Evolutionary conservation across 2,329 filamentous ascomycete genomes (phyloP), one percentile per base, ranked within the genome.

Genomic region (Blastomyces percursus): DNA sequence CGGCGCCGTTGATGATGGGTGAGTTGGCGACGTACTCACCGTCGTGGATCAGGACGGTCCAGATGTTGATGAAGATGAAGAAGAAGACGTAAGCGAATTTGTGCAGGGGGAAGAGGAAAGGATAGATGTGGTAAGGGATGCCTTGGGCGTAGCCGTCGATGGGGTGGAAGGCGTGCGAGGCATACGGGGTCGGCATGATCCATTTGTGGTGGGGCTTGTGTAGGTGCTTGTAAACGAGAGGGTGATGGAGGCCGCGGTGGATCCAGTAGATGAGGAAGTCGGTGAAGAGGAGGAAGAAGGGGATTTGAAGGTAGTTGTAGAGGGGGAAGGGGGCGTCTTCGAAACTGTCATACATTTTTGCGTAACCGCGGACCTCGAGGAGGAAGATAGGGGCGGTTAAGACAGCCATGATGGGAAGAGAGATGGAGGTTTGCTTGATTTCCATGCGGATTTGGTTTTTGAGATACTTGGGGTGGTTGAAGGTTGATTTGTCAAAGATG

Each of bases 171-270:
- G 93, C 93, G 73, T 96, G 89, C 69, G 88, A 91, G 51, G 93
- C 92, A 74, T 85, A 96, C 0, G 93, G 93, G 2, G 91, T 96
- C 2, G 93, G 93, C 90, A 96, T 95, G 77, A 97, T 96, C 93
- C 93, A 97, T 81, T 96, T 96, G 86, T 97, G 93, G 78, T 97
- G 93, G 67, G 91, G 88, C 84, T 97, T 97, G 84, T 97, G 93
- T 59, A 96, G 82, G 68, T 81, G 81, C 80, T 92, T 95, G 84
- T 97, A 97, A 69, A 94, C 74, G 56, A 77, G 72, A 19, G 89
- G 89, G 76, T 91, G 87, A 77, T 96, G 91, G 65, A 95, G 82
- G 63, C 84, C 88, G 63, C 91, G 88, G 79, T 96, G 91, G 71
- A 95, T 93, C 83, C 88, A 90, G 82, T 96, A 96, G 79, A 96